A percentile compares a stretch with the other conserved stretches of the same genome.
Evolutionary conservation across 352 stramenopile species (phyloP).

Genomic region (Pythium grandisporangium): DNA sequence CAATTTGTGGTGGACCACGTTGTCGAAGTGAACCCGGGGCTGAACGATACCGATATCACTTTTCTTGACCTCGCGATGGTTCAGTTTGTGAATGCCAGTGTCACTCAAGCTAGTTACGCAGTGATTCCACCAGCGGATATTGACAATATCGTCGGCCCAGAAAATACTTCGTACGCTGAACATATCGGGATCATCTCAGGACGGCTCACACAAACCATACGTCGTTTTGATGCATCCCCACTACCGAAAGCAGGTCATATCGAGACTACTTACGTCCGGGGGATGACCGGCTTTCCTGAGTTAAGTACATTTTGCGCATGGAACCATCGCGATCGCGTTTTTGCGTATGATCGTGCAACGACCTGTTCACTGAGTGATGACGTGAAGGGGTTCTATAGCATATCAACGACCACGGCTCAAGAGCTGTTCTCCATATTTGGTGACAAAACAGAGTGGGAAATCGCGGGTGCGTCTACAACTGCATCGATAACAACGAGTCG

Average conservation of each 20-base stretch:
- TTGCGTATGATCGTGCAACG: constrained; percentile 5
- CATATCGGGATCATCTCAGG: constrained; percentile 33
- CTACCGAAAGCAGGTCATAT: too few species aligned
- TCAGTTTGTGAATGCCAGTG: constrained; percentile 38
- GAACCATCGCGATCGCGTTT: constrained; percentile 8
- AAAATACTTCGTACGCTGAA: constrained; percentile 5
- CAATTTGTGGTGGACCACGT: constrained; percentile 22
- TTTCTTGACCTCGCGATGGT: constrained; percentile 13
- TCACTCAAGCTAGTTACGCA: constrained; percentile 20
- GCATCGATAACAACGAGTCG: constrained; percentile 11
- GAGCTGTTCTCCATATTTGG: constrained; percentile 2
- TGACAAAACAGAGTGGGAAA: constrained; percentile 1
- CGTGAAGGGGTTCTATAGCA: too few species aligned
- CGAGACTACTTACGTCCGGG: too few species aligned
- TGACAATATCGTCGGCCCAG: too few species aligned
- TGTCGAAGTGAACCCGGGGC: constrained; percentile 1
- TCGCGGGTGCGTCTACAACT: constrained; percentile 6
- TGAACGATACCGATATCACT: neutral
- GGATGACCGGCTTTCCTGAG: constrained; percentile 35
- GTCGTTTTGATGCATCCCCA: constrained; percentile 23
- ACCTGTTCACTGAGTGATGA: constrained; percentile 7
- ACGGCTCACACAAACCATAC: constrained; percentile 15
- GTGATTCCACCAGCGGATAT: too few species aligned
- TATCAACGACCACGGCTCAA: too few species aligned
- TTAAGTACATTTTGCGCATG: constrained; percentile 29